Conservation (phyloP, 192 early-diverging fungal species). For the Backusella parvicylindrica region DNA sequence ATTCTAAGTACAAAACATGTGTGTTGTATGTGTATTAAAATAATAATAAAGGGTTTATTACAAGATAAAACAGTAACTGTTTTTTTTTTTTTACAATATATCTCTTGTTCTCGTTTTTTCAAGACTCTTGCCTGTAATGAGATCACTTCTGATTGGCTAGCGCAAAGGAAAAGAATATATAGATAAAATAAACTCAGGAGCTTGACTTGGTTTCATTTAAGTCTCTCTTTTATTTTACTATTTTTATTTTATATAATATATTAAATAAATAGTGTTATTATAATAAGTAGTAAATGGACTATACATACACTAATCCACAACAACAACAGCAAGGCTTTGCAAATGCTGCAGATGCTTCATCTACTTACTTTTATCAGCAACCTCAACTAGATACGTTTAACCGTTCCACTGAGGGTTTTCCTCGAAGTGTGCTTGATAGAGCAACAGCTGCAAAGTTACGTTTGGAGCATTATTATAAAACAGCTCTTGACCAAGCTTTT, state of each 20-base stretch:
- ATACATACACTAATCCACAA: constrained; percentile 18
- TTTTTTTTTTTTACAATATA: too few species aligned
- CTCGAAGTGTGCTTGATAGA: constrained; percentile 80
- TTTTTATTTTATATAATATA: not conserved
- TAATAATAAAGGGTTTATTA: too few species aligned
- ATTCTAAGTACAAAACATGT: too few species aligned
- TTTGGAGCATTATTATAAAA: constrained; percentile 92
- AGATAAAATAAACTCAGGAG: not conserved
- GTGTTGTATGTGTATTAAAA: too few species aligned
- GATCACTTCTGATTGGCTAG: not conserved
- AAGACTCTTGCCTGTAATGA: not conserved
- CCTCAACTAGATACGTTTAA: constrained; percentile 39
- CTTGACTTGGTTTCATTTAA: not conserved
- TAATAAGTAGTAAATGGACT: constrained; percentile 13
- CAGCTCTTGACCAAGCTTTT: constrained; percentile 81
- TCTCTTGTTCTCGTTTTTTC: too few species aligned
- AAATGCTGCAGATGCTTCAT: constrained; percentile 24
- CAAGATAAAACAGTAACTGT: too few species aligned
- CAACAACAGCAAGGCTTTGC: constrained; percentile 13
- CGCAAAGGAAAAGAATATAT: not conserved
- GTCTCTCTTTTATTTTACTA: not conserved
- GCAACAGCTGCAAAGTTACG: constrained; percentile 87
- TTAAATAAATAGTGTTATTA: not conserved
- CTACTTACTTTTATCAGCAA: constrained; percentile 21
- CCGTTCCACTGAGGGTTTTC: constrained; percentile 72